Evolutionary conservation across 257 asterid species (phyloP), one percentile per base, ranked within the genome.

Genomic region (Jacaranda copaia): DNA sequence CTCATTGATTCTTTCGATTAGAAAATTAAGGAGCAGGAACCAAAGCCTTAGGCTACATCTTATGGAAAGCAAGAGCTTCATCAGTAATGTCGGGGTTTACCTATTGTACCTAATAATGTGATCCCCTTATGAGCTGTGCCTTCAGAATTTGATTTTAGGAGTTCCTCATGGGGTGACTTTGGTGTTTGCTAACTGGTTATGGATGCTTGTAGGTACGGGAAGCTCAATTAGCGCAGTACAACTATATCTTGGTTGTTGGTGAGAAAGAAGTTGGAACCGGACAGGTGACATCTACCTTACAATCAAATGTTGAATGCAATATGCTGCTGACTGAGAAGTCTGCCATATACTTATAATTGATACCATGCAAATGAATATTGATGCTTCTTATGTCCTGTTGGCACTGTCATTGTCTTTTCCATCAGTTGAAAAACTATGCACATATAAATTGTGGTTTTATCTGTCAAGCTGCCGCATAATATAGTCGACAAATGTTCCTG

Each of bases 231-330:
- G 96, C 96, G 0, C 97, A 96, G 58, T 96, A 90, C 93, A 96
- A 96, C 90, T 93, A 87, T 81, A 96, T 96, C 71, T 80, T 96
- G 84, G 99, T 96, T 11, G 99, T 96, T 73, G 99, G 99, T 6
- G 99, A 96, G 88, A 91, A 91, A 59, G 99, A 96, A 89, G 90
- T 83, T 53, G 89, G 87, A 52, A 88, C 89, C 35, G 92, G 91
- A 83, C 87, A 92, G 98, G 97, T 95, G 39, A 79, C 25, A 11
- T 68, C 62, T 70, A 13, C 76, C 64, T 58, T 84, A 14, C 46
- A 70, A 12, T 79, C 43, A 49, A 39, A 57, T 68, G 13, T 63
- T 46, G 19, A 32, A 2, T 19, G 49, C 45, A 10, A 52, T 56
- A 35, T 73, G 36, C 20, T 71, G 38, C 38, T 25, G 32, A 25